phyloP scores from a whole-genome alignment of 768 basidiomycete genomes.

The Boletus rex-veris region DNA sequence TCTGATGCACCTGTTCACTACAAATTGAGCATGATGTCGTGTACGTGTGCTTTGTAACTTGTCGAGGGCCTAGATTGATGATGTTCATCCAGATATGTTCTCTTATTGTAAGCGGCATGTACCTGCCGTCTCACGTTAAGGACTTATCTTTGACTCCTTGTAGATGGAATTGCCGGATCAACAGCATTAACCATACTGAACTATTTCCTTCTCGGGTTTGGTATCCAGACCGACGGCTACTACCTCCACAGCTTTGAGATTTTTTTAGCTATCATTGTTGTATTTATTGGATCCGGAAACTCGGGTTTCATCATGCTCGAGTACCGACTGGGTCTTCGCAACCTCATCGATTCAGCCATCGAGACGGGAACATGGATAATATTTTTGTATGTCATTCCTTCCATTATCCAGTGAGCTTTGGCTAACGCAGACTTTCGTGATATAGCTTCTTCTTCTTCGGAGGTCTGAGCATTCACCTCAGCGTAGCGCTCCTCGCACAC shows the following conservation, averaged over 20 bases:
- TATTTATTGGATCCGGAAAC: constrained; percentile 73
- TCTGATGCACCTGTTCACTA: constrained; percentile 75
- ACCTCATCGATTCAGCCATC: constrained; percentile 12
- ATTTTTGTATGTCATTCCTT: constrained; percentile 32
- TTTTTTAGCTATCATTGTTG: constrained; percentile 67
- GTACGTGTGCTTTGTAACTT: constrained; percentile 28
- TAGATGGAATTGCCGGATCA: constrained; percentile 60
- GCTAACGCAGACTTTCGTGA: neutral
- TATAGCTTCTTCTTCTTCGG: constrained; percentile 52
- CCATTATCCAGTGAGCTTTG: too few species aligned
- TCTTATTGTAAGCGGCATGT: constrained; percentile 42
- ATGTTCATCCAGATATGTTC: constrained; percentile 40
- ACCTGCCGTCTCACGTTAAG: constrained; percentile 2
- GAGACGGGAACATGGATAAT: constrained; percentile 29
- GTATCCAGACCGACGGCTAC: constrained; percentile 67
- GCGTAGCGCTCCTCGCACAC: constrained; percentile 53
- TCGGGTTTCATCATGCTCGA: constrained; percentile 68
- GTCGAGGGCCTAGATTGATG: constrained; percentile 2
- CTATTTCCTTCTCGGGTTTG: constrained; percentile 71
- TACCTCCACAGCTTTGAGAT: constrained; percentile 80
- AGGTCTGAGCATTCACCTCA: constrained; percentile 52
- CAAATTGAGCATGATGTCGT: constrained; percentile 63
- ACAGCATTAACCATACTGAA: constrained; percentile 63
- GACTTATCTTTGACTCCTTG: neutral
- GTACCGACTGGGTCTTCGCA: constrained; percentile 57